Conservation (phyloP, 2,329 filamentous ascomycete species). For the Fusarium buharicum region DNA sequence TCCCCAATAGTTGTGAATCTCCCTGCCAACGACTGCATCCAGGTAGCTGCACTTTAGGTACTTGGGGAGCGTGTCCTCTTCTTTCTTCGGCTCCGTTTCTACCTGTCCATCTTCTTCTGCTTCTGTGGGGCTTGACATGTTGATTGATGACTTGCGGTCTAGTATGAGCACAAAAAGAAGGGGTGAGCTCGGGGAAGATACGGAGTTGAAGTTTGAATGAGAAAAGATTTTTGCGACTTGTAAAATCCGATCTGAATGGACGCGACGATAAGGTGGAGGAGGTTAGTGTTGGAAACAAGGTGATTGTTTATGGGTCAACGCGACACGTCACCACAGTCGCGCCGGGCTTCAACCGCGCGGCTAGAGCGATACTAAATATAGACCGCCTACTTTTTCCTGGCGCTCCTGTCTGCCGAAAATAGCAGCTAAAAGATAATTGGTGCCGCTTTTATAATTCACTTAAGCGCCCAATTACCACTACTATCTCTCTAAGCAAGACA, state of each 20-base stretch:
- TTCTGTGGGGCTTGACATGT: neutral
- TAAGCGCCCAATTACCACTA: too few species aligned
- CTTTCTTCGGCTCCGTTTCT: neutral
- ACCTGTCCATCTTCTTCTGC: neutral
- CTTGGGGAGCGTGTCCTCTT: neutral
- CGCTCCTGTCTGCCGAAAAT: too few species aligned
- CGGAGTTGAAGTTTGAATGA: neutral
- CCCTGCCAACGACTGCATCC: neutral
- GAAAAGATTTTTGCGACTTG: neutral
- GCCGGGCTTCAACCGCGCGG: too few species aligned
- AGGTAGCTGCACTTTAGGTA: neutral
- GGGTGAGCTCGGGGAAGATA: neutral
- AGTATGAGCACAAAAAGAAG: neutral
- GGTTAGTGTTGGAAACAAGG: too few species aligned
- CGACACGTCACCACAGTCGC: too few species aligned
- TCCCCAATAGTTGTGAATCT: constrained; percentile 1
- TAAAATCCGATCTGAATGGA: neutral
- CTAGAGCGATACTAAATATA: too few species aligned
- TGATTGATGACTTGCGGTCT: neutral
- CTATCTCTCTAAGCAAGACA: too few species aligned
- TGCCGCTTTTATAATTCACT: too few species aligned
- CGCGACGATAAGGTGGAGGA: too few species aligned
- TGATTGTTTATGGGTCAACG: too few species aligned
- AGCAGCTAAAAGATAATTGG: too few species aligned
- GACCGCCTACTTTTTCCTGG: too few species aligned